Evolutionary conservation across 352 stramenopile species (phyloP), one percentile per base, ranked within the genome.

Genomic region (Phytophthora idaei): DNA sequence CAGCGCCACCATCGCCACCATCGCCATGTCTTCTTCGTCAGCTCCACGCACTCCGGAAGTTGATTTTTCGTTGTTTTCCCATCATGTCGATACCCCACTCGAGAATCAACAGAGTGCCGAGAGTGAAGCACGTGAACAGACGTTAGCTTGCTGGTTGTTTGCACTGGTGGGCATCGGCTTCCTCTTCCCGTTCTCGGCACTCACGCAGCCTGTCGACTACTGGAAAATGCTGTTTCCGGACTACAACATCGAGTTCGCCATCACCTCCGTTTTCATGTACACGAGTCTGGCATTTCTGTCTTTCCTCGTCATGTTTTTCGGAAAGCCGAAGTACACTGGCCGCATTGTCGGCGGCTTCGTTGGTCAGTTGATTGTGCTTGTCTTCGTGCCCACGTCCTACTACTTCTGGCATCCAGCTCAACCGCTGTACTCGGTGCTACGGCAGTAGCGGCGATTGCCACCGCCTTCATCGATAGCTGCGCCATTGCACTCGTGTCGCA

Each of bases 121-220:
- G 2, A 58, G 77, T 47, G 65, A 73, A 51, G 68, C 52, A 28
- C 73, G 69, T 1, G 85, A 92, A 44, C 78, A 90, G 64, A 61
- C 55, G 31, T 31, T 83, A 25, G 77, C 84, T 21, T 85, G 74
- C 39, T 71, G 85, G 46, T 73, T 93, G 27, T 90, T 94, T 46
- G 64, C 77, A 58, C 68, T 92, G 50, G 76, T 91, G 25, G 85
- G 85, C 66, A 73, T 92, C 17, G 87, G 87, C 15, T 94, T 91
- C 73, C 67, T 94, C 34, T 94, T 94, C 62, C 87, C 87, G 21
- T 94, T 94, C 69, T 94, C 87, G 48, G 87, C 87, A 39, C 80
- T 94, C 57, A 93, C 87, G 27, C 87, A 94, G 62, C 84, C 87
- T n/a, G 84, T 92, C 54, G 87, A 94, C 79, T 94, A 94, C 62